These are phyloP conservation scores for Tardiomyces blankii DNA, from an alignment of 1,139 yeast genomes.

Conservation along the genomic window DNA sequence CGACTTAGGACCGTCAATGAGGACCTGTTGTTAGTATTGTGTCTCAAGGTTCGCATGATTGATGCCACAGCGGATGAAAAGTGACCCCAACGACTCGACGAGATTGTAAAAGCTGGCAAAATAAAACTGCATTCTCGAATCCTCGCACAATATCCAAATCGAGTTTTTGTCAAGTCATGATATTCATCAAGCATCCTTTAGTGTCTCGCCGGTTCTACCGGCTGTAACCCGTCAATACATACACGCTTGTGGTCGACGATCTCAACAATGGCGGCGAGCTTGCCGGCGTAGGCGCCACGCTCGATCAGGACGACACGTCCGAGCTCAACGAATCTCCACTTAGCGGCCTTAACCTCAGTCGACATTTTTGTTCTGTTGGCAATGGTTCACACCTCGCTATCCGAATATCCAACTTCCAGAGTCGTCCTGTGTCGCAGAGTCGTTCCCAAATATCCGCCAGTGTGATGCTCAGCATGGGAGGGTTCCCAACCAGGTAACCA, in stretches of 20 bases:
- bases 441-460: background rate
- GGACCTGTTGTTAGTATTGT: slow-evolving; percentile 37
- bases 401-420: slow-evolving; percentile 5
- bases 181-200: too few relatives aligned
- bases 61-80: too few relatives aligned
- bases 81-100: too few relatives aligned
- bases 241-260: slow-evolving; percentile 99
- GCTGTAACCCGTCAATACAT: slow-evolving; percentile 35
- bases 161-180: too few relatives aligned
- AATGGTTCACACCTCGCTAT: slow-evolving; percentile 3
- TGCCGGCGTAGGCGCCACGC: slow-evolving; percentile 56
- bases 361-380: slow-evolving; percentile 31
- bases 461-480: background rate
- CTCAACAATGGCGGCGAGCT: slow-evolving; percentile 89
- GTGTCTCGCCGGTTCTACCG: too few relatives aligned
- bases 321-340: slow-evolving; percentile 99
- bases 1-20: slow-evolving; percentile 90
- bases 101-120: too few relatives aligned
- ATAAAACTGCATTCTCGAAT: too few relatives aligned
- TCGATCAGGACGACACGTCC: slow-evolving; percentile 96
- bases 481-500: background rate
- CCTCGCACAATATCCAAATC: too few relatives aligned
- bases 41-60: background rate
- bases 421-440: slow-evolving; percentile 3
- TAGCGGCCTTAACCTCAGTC: slow-evolving; percentile 86